These are phyloP conservation scores for Pichia membranifaciens DNA, from an alignment of 805 yeast genomes.

Conservation along the genomic window DNA sequence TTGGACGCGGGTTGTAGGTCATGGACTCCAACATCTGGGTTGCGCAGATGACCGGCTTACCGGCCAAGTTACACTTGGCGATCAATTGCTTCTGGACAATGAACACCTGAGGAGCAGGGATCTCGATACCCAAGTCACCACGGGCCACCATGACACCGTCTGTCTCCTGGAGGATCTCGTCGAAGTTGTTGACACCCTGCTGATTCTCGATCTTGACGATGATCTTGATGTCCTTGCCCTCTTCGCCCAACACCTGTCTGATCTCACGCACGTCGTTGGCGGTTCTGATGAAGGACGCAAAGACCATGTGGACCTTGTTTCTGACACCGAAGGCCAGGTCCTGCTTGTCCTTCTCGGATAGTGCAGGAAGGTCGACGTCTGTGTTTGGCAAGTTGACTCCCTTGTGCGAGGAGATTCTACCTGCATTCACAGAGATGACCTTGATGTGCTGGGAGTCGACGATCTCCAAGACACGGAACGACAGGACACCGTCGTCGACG, in stretches of 20 bases:
- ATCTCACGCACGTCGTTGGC: slow-evolving; percentile 86
- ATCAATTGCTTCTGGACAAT: slow-evolving; percentile 98
- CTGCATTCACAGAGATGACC: slow-evolving; percentile 88
- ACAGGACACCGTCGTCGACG: slow-evolving; percentile 96
- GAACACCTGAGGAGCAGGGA: slow-evolving; percentile 98
- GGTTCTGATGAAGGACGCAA: slow-evolving; percentile 96
- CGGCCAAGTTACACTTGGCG: slow-evolving; percentile 98
- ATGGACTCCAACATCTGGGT: slow-evolving; percentile 99
- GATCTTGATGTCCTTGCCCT: slow-evolving; percentile 93
- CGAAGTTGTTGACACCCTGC: slow-evolving; percentile 99
- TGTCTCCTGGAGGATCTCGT: slow-evolving; percentile 87
- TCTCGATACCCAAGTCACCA: slow-evolving; percentile 99
- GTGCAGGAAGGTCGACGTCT: slow-evolving; percentile 97
- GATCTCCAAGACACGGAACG: slow-evolving; percentile 86
- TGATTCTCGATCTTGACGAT: slow-evolving; percentile 98
- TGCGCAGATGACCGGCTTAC: slow-evolving; percentile 99
- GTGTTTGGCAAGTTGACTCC: slow-evolving; percentile 99
- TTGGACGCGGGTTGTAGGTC: slow-evolving; percentile 99
- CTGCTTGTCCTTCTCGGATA: slow-evolving; percentile 91
- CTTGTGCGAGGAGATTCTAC: slow-evolving; percentile 94
- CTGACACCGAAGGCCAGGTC: slow-evolving; percentile 94
- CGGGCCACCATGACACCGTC: slow-evolving; percentile 99
- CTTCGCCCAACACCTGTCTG: slow-evolving; percentile 93
- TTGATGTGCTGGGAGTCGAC: slow-evolving; percentile 74
- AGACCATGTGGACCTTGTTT: slow-evolving; percentile 96